Conservation (phyloP, 768 basidiomycete genomes). For the Kwoniella europaea region DNA sequence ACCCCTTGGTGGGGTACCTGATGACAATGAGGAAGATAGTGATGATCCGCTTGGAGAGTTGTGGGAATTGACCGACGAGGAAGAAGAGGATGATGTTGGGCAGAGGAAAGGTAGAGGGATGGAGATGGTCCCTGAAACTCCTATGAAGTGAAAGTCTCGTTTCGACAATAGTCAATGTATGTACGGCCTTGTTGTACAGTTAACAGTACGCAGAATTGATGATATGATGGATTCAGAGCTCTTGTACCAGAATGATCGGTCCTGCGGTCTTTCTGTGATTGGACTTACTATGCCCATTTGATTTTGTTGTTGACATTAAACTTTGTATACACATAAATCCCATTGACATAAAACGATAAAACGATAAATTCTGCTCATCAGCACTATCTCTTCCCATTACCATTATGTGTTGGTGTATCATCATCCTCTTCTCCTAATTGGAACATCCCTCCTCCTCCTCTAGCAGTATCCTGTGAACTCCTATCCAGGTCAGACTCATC, state of each 20-base stretch:
- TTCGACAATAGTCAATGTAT: background rate
- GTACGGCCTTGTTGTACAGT: background rate
- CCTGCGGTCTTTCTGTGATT: too few relatives aligned
- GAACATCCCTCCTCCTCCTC: constrained; percentile 15
- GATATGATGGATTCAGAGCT: too few relatives aligned
- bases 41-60: constrained; percentile 43
- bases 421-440: background rate
- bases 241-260: too few relatives aligned
- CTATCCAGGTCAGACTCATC: constrained; percentile 33
- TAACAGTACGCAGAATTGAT: too few relatives aligned
- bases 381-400: background rate
- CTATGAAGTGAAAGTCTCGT: constrained; percentile 27
- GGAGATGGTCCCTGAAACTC: constrained; percentile 42
- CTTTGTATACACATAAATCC: background rate
- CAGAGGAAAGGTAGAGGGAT: background rate
- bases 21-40: constrained; percentile 23
- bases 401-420: background rate
- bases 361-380: background rate
- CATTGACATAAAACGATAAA: background rate
- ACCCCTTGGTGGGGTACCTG: constrained; percentile 1
- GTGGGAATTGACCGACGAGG: constrained; percentile 54
- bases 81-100: constrained; percentile 27
- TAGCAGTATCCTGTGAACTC: constrained; percentile 26
- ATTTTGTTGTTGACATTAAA: too few relatives aligned
- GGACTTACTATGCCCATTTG: too few relatives aligned